phyloP scores from a whole-genome alignment of 2,329 filamentous ascomycete species.

The Akanthomyces muscarius region DNA sequence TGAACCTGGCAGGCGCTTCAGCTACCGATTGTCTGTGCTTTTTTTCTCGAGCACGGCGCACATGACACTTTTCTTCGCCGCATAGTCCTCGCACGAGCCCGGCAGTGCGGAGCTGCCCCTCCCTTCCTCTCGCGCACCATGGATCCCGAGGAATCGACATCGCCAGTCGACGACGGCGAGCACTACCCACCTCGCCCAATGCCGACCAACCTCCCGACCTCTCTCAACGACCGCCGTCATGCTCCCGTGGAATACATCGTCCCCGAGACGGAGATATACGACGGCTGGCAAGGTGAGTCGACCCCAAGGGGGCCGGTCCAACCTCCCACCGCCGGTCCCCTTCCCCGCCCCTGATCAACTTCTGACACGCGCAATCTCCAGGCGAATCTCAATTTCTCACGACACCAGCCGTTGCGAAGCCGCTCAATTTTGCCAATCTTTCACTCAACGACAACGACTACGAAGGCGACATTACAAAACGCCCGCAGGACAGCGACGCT shows the following conservation, averaged over 20 bases:
- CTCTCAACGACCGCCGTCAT: constrained; percentile 79
- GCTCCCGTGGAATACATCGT: constrained; percentile 60
- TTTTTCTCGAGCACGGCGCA: neutral
- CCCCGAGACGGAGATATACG: constrained; percentile 92
- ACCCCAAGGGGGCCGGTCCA: constrained; percentile 12
- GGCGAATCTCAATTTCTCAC: constrained; percentile 95
- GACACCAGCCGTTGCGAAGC: constrained; percentile 77
- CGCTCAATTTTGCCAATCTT: constrained; percentile 76
- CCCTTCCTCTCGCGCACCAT: constrained; percentile 40
- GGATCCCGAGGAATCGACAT: constrained; percentile 53
- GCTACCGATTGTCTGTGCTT: neutral
- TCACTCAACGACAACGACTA: constrained; percentile 78
- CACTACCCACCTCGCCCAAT: constrained; percentile 45
- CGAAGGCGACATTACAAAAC: constrained; percentile 54
- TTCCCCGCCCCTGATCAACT: constrained; percentile 16
- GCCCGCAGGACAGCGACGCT: constrained; percentile 70
- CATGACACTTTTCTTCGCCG: constrained; percentile 7
- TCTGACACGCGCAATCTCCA: constrained; percentile 37
- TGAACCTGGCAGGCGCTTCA: neutral
- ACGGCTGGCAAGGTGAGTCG: constrained; percentile 86
- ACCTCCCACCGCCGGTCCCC: constrained; percentile 12
- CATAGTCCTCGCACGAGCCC: constrained; percentile 31
- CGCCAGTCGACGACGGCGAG: constrained; percentile 39
- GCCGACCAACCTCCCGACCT: constrained; percentile 83
- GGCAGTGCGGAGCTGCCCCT: constrained; percentile 34